Evolutionary conservation across 805 yeast genomes (phyloP).

Genomic region (Zygosaccharomyces bailii): DNA sequence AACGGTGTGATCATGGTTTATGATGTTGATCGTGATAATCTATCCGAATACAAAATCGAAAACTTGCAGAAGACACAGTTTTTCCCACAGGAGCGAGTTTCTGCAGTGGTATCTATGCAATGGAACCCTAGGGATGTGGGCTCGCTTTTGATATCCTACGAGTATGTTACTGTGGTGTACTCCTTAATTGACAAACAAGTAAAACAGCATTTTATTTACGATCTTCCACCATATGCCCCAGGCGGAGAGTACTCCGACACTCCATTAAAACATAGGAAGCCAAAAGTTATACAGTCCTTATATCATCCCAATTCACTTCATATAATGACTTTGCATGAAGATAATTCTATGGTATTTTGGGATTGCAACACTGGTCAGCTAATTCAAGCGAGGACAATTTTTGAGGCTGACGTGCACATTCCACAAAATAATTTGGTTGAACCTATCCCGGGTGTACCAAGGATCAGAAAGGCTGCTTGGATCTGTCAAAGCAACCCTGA

Average conservation of each 20-base stretch:
- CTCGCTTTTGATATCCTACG: slow-evolving; percentile 67
- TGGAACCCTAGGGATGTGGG: slow-evolving; percentile 92
- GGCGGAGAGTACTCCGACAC: slow-evolving; percentile 54
- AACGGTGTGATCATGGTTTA: slow-evolving; percentile 71
- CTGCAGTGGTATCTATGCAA: slow-evolving; percentile 63
- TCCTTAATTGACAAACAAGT: slow-evolving; percentile 59
- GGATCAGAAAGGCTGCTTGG: slow-evolving; percentile 65
- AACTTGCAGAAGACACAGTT: slow-evolving; percentile 62
- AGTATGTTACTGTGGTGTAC: slow-evolving; percentile 64
- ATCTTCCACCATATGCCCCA: slow-evolving; percentile 61
- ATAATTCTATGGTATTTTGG: slow-evolving; percentile 89
- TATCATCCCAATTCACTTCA: slow-evolving; percentile 96
- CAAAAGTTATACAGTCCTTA: slow-evolving; percentile 48
- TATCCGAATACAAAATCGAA: slow-evolving; percentile 63
- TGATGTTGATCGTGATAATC: slow-evolving; percentile 74
- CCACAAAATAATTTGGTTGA: slow-evolving; percentile 36
- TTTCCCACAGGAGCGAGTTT: slow-evolving; percentile 53
- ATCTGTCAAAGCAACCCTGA: slow-evolving; percentile 77
- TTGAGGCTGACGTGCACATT: slow-evolving; percentile 60
- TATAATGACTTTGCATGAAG: slow-evolving; percentile 71
- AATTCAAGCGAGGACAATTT: slow-evolving; percentile 68
- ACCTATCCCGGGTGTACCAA: slow-evolving; percentile 30
- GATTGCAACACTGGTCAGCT: slow-evolving; percentile 75
- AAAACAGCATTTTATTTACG: slow-evolving; percentile 56
- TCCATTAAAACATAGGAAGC: slow-evolving; percentile 37